Conservation (phyloP, 2,329 filamentous ascomycete species). For the Venturia pyrina region DNA sequence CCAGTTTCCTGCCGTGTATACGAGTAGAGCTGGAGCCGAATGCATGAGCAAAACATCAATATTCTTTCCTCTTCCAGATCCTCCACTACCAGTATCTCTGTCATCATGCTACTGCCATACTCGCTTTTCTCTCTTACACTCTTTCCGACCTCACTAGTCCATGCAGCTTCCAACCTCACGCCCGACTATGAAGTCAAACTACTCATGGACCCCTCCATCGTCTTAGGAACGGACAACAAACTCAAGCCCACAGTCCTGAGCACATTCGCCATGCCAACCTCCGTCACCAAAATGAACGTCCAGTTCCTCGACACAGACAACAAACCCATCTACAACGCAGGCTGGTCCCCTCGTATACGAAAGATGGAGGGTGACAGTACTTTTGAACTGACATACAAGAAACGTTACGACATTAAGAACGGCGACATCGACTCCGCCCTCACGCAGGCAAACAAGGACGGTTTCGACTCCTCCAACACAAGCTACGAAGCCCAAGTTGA, state of each 20-base stretch:
- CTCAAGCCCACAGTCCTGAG: constrained; percentile 22
- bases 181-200: constrained; percentile 17
- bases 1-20: background rate
- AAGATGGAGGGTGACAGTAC: constrained; percentile 24
- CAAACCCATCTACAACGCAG: constrained; percentile 24
- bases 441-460: constrained; percentile 23
- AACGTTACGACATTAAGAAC: constrained; percentile 23
- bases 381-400: constrained; percentile 33
- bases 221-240: constrained; percentile 23
- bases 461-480: constrained; percentile 22
- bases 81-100: background rate
- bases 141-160: background rate
- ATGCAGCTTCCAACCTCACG: constrained; percentile 12
- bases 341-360: constrained; percentile 30
- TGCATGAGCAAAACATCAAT: background rate
- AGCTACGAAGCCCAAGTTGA: constrained; percentile 29
- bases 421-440: constrained; percentile 23
- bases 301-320: constrained; percentile 28
- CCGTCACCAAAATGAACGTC: constrained; percentile 27
- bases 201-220: constrained; percentile 23
- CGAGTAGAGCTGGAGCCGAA: background rate
- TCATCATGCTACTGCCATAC: background rate
- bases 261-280: constrained; percentile 19
- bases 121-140: background rate
- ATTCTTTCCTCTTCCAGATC: background rate